phyloP scores from a whole-genome alignment of 2,329 filamentous ascomycete species.

The Bisporella sp. region DNA sequence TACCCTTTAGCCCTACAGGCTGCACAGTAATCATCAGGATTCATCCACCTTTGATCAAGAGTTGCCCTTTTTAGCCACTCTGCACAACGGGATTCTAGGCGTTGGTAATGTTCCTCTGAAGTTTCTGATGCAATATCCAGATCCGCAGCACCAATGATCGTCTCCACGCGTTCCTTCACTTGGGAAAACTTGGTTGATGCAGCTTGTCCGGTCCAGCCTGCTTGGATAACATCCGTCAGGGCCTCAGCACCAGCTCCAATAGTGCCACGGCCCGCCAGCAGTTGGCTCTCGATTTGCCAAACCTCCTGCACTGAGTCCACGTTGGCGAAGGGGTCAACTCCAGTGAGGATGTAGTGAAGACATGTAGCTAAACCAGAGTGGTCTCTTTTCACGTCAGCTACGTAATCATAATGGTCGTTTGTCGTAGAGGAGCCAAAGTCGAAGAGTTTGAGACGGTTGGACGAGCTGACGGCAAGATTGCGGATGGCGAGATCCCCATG shows the following conservation, averaged over 20 bases:
- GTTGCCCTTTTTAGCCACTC: constrained; percentile 9
- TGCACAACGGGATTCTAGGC: constrained; percentile 9
- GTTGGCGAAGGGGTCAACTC: constrained; percentile 8
- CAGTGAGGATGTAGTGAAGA: constrained; percentile 10
- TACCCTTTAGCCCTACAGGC: constrained; percentile 9
- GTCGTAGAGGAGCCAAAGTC: constrained; percentile 8
- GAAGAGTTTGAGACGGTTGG: constrained; percentile 6
- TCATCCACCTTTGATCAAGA: constrained; percentile 8
- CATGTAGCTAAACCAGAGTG: constrained; percentile 10
- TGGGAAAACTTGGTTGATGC: constrained; percentile 6
- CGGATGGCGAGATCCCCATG: constrained; percentile 4
- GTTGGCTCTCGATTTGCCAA: constrained; percentile 9
- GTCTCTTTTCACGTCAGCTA: constrained; percentile 8
- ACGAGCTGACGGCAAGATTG: constrained; percentile 7
- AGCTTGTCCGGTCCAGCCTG: constrained; percentile 9
- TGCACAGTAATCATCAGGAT: constrained; percentile 8
- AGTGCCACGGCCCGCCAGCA: constrained; percentile 3
- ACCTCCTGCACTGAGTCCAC: constrained; percentile 6
- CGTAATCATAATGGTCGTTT: constrained; percentile 7
- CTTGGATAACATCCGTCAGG: constrained; percentile 8
- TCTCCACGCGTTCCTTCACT: constrained; percentile 6
- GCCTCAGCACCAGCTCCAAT: constrained; percentile 6
- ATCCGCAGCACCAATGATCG: constrained; percentile 8
- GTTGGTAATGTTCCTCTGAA: constrained; percentile 8
- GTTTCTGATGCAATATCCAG: constrained; percentile 6